Percentiles rank a stretch among this genome's conserved stretches.
Evolutionary conservation across 148 eudicot genomes (phyloP).

Genomic region (Camellia granthamiana): DNA sequence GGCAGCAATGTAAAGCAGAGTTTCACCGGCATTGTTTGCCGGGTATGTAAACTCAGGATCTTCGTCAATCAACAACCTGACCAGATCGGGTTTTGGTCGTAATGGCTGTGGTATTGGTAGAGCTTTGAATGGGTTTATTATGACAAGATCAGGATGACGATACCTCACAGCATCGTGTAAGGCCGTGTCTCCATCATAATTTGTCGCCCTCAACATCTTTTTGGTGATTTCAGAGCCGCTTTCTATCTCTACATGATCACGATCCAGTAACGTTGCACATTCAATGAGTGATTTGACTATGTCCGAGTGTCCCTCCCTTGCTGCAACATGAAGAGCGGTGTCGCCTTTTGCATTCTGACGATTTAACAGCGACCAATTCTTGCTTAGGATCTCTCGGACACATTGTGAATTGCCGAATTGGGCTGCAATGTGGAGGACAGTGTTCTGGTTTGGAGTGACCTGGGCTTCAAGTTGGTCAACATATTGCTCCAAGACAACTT

Average conservation of each 20-base stretch:
- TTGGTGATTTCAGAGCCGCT: conserved; percentile 10
- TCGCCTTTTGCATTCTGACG: not conserved
- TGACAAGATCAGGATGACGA: not conserved
- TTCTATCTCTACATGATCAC: conserved; percentile 2
- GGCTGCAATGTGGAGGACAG: conserved; percentile 18
- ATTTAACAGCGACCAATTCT: not conserved
- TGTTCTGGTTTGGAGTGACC: conserved; percentile 10
- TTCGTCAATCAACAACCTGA: not conserved
- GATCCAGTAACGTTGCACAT: not conserved
- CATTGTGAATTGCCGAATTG: conserved; percentile 7
- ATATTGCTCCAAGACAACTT: not conserved
- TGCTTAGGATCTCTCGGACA: conserved; percentile 1
- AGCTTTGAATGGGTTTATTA: no score
- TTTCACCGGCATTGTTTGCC: conserved; percentile 10
- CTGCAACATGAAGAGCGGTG: conserved; percentile 6
- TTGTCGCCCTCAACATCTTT: conserved; percentile 8
- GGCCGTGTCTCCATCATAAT: not conserved
- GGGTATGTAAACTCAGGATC: conserved; percentile 1
- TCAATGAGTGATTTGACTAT: conserved; percentile 6
- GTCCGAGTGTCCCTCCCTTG: not conserved
- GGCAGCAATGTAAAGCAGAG: conserved; percentile 10
- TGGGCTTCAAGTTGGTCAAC: not conserved
- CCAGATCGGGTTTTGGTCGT: not conserved
- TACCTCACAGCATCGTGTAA: conserved; percentile 17
- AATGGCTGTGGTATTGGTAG: no score